Conservation (phyloP, 2,329 filamentous ascomycete species). For the Proliferodiscus dingleyae region DNA sequence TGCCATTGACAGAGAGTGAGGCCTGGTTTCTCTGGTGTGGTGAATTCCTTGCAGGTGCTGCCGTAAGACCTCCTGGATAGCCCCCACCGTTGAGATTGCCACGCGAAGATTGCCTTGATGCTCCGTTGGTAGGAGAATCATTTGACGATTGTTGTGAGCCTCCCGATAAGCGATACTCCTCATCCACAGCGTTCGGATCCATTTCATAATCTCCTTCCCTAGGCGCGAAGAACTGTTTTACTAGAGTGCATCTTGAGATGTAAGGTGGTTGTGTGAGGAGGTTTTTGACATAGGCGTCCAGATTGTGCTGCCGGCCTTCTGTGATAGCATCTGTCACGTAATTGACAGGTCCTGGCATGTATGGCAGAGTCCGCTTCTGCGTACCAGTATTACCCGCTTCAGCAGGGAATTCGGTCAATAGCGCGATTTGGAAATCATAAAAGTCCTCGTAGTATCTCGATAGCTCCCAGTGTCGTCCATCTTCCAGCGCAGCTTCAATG, state of each 20-base stretch:
- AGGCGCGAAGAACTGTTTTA: slow-evolving; percentile 87
- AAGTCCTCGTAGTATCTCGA: slow-evolving; percentile 97
- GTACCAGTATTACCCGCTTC: slow-evolving; percentile 83
- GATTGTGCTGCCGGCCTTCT: slow-evolving; percentile 82
- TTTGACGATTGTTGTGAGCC: slow-evolving; percentile 63
- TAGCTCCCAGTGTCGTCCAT: slow-evolving; percentile 87
- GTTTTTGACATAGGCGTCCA: slow-evolving; percentile 95
- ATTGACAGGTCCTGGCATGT: slow-evolving; percentile 96
- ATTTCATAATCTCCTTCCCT: slow-evolving; percentile 91
- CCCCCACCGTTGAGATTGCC: slow-evolving; percentile 56
- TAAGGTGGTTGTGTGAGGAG: slow-evolving; percentile 77
- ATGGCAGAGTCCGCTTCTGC: slow-evolving; percentile 79
- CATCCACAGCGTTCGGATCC: slow-evolving; percentile 59
- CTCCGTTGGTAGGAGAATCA: slow-evolving; percentile 54
- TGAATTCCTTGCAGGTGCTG: slow-evolving; percentile 38
- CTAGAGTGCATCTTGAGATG: slow-evolving; percentile 77
- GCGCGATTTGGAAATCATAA: slow-evolving; percentile 95
- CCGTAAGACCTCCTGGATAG: slow-evolving; percentile 50
- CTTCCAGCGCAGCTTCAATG: slow-evolving; percentile 84
- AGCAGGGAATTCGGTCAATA: slow-evolving; percentile 85
- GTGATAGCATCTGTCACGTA: slow-evolving; percentile 98
- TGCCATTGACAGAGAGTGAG: slow-evolving; percentile 27
- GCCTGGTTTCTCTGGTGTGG: slow-evolving; percentile 35
- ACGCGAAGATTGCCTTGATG: slow-evolving; percentile 61
- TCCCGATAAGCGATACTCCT: slow-evolving; percentile 71